Conservation (phyloP, 2,329 filamentous ascomycete species). For the Amauroascus verrucosus region DNA sequence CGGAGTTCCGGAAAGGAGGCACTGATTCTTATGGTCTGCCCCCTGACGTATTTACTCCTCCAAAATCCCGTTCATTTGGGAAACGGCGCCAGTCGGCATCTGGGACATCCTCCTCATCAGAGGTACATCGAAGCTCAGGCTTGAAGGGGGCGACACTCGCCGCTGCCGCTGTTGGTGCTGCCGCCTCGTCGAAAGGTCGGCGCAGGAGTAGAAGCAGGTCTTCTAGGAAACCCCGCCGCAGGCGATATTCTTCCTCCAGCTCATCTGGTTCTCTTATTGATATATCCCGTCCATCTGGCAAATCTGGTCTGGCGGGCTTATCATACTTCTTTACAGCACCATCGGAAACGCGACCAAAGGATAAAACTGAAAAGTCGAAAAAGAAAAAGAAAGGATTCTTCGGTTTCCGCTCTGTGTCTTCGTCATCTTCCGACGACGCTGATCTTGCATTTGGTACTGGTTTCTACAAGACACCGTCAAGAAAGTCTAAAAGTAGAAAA, state of each 20-base stretch:
- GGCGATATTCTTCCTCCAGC: constrained; percentile 39
- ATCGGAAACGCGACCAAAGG: constrained; percentile 41
- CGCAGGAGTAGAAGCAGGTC: constrained; percentile 29
- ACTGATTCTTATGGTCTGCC: constrained; percentile 1
- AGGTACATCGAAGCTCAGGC: not conserved
- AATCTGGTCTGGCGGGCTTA: constrained; percentile 45
- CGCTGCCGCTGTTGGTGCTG: constrained; percentile 30
- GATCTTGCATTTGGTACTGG: constrained; percentile 59
- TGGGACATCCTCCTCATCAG: constrained; percentile 7
- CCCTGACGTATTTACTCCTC: not conserved
- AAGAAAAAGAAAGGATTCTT: constrained; percentile 42
- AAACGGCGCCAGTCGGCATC: constrained; percentile 4
- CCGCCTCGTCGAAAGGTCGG: constrained; percentile 21
- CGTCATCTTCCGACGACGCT: constrained; percentile 56
- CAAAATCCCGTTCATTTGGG: not conserved
- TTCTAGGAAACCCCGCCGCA: constrained; percentile 20
- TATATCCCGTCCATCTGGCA: constrained; percentile 49
- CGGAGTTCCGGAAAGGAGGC: constrained; percentile 12
- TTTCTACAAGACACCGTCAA: constrained; percentile 22
- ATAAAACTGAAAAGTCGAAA: constrained; percentile 36
- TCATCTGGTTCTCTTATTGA: constrained; percentile 55
- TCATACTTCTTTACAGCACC: constrained; percentile 54
- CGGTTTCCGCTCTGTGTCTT: constrained; percentile 41
- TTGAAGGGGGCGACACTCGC: constrained; percentile 26
- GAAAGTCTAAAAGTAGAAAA: constrained; percentile 28